A percentile compares a stretch with the other conserved stretches of the same genome.
Evolutionary conservation across 345 rosid genomes (phyloP).

Genomic region (Lumnitzera racemosa): DNA sequence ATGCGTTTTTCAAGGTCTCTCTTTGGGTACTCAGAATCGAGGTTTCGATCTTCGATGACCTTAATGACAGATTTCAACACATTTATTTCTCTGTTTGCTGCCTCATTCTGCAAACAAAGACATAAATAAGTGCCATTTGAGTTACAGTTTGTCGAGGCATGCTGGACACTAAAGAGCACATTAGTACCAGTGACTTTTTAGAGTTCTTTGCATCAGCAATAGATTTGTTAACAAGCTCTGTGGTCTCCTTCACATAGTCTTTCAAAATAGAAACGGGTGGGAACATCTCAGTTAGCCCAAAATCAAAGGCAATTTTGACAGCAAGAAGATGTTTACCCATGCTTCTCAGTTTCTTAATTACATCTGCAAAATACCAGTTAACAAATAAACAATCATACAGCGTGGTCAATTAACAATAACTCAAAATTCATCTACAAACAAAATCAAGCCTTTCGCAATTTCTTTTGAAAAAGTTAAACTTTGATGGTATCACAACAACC

Average conservation of each 20-base stretch:
- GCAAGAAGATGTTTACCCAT: conserved; percentile 43
- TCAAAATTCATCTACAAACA: no score
- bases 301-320: conserved; percentile 51
- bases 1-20: conserved; percentile 37
- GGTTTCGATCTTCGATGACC: conserved; percentile 50
- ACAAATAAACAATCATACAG: not conserved
- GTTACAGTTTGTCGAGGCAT: not conserved
- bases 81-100: conserved; percentile 42
- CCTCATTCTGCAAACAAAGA: conserved; percentile 40
- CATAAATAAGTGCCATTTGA: conserved; percentile 4
- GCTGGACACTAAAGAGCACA: conserved; percentile 4
- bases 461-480: no score
- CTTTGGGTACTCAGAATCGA: conserved; percentile 37
- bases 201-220: conserved; percentile 35
- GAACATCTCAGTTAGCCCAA: conserved; percentile 46
- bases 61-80: conserved; percentile 50
- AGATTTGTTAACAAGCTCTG: conserved; percentile 21
- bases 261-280: conserved; percentile 48
- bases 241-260: conserved; percentile 31
- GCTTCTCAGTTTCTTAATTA: conserved; percentile 48
- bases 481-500: no score
- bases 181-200: conserved; percentile 35
- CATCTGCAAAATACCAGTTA: conserved; percentile 26
- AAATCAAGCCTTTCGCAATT: no score
- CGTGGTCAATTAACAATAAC: no score